Base-by-base conservation (phyloP, 805 yeast genomes). In the Kregervanrija delftensis region DNA sequence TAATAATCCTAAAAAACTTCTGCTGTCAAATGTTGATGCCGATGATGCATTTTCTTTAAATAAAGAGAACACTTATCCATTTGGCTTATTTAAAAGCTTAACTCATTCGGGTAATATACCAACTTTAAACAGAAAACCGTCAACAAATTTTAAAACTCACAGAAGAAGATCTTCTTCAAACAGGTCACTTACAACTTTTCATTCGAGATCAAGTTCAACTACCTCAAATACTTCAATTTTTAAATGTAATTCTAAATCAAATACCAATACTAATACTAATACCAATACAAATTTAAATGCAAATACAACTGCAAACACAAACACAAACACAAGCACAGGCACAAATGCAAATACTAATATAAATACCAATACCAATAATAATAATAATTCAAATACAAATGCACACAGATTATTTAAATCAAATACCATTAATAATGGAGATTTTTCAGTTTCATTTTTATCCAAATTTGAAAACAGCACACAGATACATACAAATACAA, bases 71-170 rank as follows among this genome's bases (percentile, higher is more conserved):
- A 8, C 28, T 8, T 22, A 22, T 22, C 28, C 28, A 22, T 22
- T 22, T 22, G 28, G 28, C 8, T 22, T 22, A 6, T 22, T 22
- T 8, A 22, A 22, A 8, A 22, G 28, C 28, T 22, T 22, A 6
- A 22, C 28, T 22, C 28, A 22, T 22, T 22, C 28, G 6, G 28
- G 28, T 22, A 22, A 22, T 22, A 2, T 22, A 6, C 28, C 28
- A 22, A 22, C 28, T 22, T 6, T 22, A 6, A 22, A 22, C 28
- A 22, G 28, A 22, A 22, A 22, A 4, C 28, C 28, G 4, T 22
- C 22, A 45, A 46, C 42, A 49, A 49, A 16, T 30, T 41, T 34
- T 47, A 51, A 42, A 54, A 56, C 33, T 58, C 59, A 9, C 50
- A 53, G 48, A 53, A 55, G 43, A 48, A 4, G 42, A 5, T 42